Evolutionary conservation across 495 filamentous ascomycete genomes (phyloP), one percentile per base, ranked within the genome.

Genomic region (Talaromyces nanjingensis): DNA sequence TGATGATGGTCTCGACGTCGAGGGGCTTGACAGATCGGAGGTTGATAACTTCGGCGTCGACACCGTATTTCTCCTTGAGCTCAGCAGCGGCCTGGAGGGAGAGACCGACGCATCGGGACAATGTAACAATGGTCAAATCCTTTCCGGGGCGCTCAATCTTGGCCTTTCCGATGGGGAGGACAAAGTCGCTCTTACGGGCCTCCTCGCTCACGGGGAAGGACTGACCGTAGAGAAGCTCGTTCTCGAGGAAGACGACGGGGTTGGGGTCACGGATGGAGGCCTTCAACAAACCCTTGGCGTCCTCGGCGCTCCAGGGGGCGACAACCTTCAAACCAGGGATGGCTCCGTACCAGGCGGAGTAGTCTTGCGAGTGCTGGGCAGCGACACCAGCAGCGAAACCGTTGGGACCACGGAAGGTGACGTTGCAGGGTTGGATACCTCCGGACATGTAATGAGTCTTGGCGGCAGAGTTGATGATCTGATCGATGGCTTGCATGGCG

Each of bases 371-470:
- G 83, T 98, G 94, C 82, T 98, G 94, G 60, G 94, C 94, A 55
- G 83, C 94, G 66, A 98, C 94, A 83, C 94, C 94, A 62, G 94
- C 73, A 63, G 94, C 94, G 75, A 98, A 98, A 65, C 94, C 94
- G 76, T 98, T 98, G 76, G 94, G 94, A 53, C 94, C 94, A 75
- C 94, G 92, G 87, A 98, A 98, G 65, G 96, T 98, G 76, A 98
- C 89, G 80, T 97, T 98, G 83, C 94, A 98, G 69, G 94, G 94
- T 78, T 98, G 94, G 77, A 97, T 98, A 76, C 94, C 94, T 68
- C 94, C 94, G 62, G 93, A 97, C 94, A 98, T 98, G 83, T 98
- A 98, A 75, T 97, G 96, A 22, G 94, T 98, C 83, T 98, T 98
- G 67, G 92, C 94, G 62, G 92, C 94, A 57, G 92, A 97, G 86